Conservation (phyloP, 129 eudicot genomes). For the Silybum marianum region DNA sequence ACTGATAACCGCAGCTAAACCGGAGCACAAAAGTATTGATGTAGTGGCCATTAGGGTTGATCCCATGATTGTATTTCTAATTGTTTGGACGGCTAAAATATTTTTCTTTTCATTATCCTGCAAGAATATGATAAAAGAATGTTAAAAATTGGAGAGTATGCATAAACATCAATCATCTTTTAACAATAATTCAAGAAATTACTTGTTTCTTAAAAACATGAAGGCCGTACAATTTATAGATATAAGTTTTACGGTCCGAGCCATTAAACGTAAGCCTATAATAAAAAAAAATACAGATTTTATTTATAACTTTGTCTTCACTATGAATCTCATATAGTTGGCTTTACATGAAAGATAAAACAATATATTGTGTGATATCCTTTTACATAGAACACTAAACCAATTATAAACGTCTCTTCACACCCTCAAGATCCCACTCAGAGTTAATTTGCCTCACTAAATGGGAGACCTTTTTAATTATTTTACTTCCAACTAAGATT, state of each 20-base stretch:
- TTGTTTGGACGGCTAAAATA: conserved; percentile 78
- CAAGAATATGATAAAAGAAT: not conserved
- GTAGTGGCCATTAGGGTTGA: conserved; percentile 88
- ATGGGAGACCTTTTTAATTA: not conserved
- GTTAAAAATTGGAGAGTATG: not conserved
- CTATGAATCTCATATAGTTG: not conserved
- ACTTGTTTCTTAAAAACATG: too few species aligned
- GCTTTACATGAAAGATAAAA: not conserved
- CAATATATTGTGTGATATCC: not conserved
- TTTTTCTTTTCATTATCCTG: conserved; percentile 85
- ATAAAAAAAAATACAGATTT: not conserved
- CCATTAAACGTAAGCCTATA: not conserved
- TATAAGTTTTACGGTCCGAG: not conserved
- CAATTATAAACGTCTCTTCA: not conserved
- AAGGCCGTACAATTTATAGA: not conserved
- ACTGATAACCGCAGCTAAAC: conserved; percentile 77
- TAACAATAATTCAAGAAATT: not conserved
- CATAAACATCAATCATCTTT: not conserved
- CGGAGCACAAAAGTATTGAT: conserved; percentile 72
- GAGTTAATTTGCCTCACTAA: not conserved
- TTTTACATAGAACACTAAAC: not conserved
- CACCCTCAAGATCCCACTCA: not conserved
- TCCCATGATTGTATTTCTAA: conserved; percentile 83
- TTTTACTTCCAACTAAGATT: not conserved
- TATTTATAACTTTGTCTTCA: not conserved